Conservation (phyloP, 2,329 filamentous ascomycete genomes). For the Paramyrothecium roridum region DNA sequence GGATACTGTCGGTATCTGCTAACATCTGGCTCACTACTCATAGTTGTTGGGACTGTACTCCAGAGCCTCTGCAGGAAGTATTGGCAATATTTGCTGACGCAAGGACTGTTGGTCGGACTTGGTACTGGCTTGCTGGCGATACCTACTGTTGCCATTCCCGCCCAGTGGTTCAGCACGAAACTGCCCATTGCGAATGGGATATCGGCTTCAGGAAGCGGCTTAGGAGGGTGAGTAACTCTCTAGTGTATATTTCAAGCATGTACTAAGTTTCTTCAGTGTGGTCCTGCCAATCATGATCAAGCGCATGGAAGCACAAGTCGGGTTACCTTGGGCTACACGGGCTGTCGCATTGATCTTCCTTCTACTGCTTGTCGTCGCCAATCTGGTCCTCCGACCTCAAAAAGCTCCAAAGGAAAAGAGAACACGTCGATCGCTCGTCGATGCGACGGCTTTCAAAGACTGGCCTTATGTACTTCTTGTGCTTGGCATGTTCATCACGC, state of each 20-base stretch:
- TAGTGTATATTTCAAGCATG: rapidly evolving
- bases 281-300: constrained; percentile 15
- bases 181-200: constrained; percentile 76
- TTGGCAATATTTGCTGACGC: constrained; percentile 78
- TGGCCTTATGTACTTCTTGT: constrained; percentile 11
- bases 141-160: constrained; percentile 69
- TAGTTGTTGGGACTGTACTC: constrained; percentile 12
- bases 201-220: constrained; percentile 66
- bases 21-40: constrained; percentile 8
- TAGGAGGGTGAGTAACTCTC: constrained; percentile 46
- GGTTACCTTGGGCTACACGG: constrained; percentile 8
- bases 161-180: constrained; percentile 70
- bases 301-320: constrained; percentile 1
- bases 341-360: constrained; percentile 11
- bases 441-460: constrained; percentile 12
- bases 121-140: constrained; percentile 76
- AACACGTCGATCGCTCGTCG: constrained; percentile 9
- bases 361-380: constrained; percentile 4
- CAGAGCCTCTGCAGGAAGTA: constrained; percentile 39
- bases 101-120: constrained; percentile 68
- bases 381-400: constrained; percentile 7
- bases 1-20: constrained; percentile 15
- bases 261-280: constrained; percentile 3
- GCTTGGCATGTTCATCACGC: constrained; percentile 40
- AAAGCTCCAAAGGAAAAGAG: neutral